Evolutionary conservation across 148 eudicot species (phyloP).

Genomic region (Suaeda aralocaspica): DNA sequence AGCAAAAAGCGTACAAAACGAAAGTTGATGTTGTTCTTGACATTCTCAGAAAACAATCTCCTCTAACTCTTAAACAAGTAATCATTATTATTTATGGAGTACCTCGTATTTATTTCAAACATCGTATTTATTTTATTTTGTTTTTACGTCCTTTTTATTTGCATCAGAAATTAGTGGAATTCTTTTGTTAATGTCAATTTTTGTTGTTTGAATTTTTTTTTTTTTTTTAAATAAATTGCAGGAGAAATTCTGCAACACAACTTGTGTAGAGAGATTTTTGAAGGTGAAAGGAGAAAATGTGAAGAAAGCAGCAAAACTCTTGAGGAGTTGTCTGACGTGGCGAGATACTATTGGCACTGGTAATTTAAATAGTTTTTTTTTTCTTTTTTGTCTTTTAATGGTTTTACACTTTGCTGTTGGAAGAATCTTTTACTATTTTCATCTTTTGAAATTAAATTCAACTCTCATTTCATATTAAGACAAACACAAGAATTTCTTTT

Average conservation of each 20-base stretch:
- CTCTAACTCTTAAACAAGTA: constrained; percentile 89
- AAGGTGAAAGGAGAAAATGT: constrained; percentile 76
- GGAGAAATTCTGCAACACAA: constrained; percentile 88
- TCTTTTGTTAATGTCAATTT: no score
- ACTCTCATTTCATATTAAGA: neutral
- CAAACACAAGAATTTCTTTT: constrained; percentile 7
- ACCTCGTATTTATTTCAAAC: no score
- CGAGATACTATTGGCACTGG: constrained; percentile 67
- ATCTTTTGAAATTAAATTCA: constrained; percentile 5
- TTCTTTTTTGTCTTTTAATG: no score
- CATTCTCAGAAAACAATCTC: constrained; percentile 65
- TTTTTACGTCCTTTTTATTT: neutral
- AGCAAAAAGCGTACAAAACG: constrained; percentile 34
- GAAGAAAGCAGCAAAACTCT: constrained; percentile 81
- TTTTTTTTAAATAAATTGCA: constrained; percentile 22
- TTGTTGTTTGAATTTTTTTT: neutral
- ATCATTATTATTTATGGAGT: no score
- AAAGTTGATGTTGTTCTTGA: constrained; percentile 67
- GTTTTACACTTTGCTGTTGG: neutral
- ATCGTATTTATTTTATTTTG: no score
- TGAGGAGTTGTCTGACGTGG: constrained; percentile 82
- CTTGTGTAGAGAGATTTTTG: constrained; percentile 81
- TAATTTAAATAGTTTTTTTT: constrained; percentile 13
- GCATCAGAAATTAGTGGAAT: no score
- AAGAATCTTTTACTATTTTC: constrained; percentile 1